Evolutionary conservation across 768 basidiomycete genomes (phyloP), one percentile per base, ranked within the genome.

Genomic region (Rossbeevera mucosa): DNA sequence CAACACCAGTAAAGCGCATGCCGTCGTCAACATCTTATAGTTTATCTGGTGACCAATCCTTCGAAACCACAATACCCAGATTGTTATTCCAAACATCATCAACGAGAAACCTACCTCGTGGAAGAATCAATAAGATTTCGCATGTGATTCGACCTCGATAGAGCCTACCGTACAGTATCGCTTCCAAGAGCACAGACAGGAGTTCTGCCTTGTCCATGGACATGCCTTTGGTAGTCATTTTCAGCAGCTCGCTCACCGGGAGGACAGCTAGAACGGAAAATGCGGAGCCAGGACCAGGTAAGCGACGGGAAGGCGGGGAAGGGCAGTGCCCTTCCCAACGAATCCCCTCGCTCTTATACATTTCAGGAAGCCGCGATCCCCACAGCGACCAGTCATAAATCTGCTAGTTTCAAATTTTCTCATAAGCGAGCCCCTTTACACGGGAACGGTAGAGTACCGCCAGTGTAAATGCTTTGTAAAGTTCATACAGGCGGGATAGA

Each of bases 41-140:
- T 71, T 64, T 36, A 68, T 21, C 7, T 41, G 31, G 14, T 31
- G 20, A 11, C 47, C 47, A 9, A 46, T 31, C 8, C 33, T 56
- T 18, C 50, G 46, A 16, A 43, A 45, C 5, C 54, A 36, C 18
- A 72, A 24, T 1, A 51, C 58, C 58, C 64, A 66, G 13, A 72
- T 44, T 0, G 69, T 67, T 6, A 57, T 59, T 8, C 61, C 57
- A 52, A 68, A 72, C 71, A 72, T 71, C 28, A 72, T 48, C 24
- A 71, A 30, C 6, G 70, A 72, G 48, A 72, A 69, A 0, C 71
- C 71, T 72, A 25, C 1, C 2, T 14, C n/a, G 12, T 46, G 12
- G n/a, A 24, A 16, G 2, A 8, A 9, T 55, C n/a, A 55, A 31
- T 2, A 44, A 1, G 18, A 33, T 30, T 26, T 1, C 24, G 22